phyloP scores from a whole-genome alignment of 2,329 filamentous ascomycete species.

The Simplicillium sp. region DNA sequence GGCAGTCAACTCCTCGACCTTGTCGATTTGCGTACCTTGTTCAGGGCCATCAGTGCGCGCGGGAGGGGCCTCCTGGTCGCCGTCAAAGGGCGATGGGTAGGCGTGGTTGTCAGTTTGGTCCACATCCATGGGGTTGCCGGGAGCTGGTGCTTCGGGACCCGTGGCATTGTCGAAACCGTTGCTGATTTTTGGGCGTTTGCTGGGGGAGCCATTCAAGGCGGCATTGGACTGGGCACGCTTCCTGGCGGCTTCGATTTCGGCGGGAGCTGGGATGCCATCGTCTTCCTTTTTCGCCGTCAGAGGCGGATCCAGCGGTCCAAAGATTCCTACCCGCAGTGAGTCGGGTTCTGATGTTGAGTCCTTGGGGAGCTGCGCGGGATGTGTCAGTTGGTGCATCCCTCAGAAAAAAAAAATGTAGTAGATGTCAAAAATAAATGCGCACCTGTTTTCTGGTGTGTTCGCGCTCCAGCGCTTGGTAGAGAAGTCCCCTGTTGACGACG shows the following conservation, averaged over 20 bases:
- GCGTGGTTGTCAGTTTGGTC: conserved; percentile 49
- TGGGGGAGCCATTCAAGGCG: conserved; percentile 42
- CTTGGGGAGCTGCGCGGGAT: conserved; percentile 33
- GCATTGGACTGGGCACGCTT: conserved; percentile 40
- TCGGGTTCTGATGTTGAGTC: conserved; percentile 36
- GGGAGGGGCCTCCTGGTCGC: conserved; percentile 43
- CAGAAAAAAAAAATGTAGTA: conserved; percentile 6
- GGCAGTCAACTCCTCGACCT: conserved; percentile 49
- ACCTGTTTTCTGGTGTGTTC: conserved; percentile 43
- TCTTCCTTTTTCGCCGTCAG: conserved; percentile 30
- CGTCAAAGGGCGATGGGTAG: conserved; percentile 55
- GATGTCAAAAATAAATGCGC: conserved; percentile 13
- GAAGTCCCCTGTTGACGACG: conserved; percentile 53
- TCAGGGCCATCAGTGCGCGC: conserved; percentile 52
- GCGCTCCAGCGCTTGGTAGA: conserved; percentile 51
- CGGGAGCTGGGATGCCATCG: conserved; percentile 24
- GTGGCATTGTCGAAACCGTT: conserved; percentile 51
- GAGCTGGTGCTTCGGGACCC: conserved; percentile 27
- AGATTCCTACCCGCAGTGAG: conserved; percentile 41
- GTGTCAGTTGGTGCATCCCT: conserved; percentile 6
- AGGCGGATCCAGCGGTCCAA: conserved; percentile 43
- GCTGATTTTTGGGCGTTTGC: conserved; percentile 50
- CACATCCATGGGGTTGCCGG: conserved; percentile 50
- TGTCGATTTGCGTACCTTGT: conserved; percentile 55
- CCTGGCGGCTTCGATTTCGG: conserved; percentile 32